phyloP scores from a whole-genome alignment of 2,329 filamentous ascomycete species.

The Pseudogymnoascus sp. region DNA sequence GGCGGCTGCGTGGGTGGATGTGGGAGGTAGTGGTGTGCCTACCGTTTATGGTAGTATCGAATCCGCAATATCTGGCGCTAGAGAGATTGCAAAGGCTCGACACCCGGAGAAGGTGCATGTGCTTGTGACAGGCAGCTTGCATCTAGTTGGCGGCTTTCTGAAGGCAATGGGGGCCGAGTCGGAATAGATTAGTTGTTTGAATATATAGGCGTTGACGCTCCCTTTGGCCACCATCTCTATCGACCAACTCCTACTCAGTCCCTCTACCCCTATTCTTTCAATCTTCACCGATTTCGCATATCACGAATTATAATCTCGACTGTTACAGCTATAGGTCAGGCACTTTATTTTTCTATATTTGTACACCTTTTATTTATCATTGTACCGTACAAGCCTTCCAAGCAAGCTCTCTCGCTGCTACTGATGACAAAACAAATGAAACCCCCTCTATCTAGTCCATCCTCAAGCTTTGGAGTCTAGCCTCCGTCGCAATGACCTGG shows the following conservation, averaged over 20 bases:
- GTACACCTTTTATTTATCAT: constrained; percentile 5
- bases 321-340: neutral
- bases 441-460: constrained; percentile 50
- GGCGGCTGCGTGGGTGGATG: neutral
- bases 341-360: constrained; percentile 8
- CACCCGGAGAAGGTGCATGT: constrained; percentile 22
- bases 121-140: constrained; percentile 53
- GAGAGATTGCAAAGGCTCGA: constrained; percentile 29
- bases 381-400: constrained; percentile 1
- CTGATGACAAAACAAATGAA: constrained; percentile 1
- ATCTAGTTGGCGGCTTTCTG: constrained; percentile 42
- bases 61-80: constrained; percentile 43
- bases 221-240: neutral
- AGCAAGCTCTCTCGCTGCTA: neutral
- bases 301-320: neutral
- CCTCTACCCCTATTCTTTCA: neutral
- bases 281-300: neutral
- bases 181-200: neutral
- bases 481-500: constrained; percentile 82
- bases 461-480: constrained; percentile 76
- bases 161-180: neutral
- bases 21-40: constrained; percentile 33
- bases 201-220: neutral
- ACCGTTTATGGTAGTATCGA: constrained; percentile 36
- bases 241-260: neutral